These are phyloP conservation scores for Acer yangbiense DNA, from an alignment of 345 rosid species.

Conservation along the genomic window DNA sequence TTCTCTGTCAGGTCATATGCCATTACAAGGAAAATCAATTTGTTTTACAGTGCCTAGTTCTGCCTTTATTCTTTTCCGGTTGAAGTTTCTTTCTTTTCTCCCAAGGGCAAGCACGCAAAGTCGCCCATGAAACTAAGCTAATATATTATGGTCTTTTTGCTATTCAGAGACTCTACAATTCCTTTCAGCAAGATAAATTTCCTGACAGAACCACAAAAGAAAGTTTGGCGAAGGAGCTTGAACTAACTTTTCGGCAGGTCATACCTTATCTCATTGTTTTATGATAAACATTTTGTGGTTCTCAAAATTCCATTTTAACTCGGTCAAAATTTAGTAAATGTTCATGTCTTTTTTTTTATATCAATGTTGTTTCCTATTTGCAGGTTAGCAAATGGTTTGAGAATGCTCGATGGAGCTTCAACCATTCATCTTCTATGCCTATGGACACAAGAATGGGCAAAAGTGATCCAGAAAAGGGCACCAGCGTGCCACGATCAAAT, in stretches of 20 bases:
- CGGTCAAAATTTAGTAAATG: background rate
- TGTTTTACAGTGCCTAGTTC: background rate
- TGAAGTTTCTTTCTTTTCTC: background rate
- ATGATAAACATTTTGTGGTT: background rate
- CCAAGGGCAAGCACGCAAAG: background rate
- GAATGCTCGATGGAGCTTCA: slow-evolving; percentile 72
- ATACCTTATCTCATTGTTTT: slow-evolving; percentile 14
- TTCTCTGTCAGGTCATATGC: background rate
- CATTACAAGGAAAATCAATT: background rate
- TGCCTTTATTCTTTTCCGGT: too few relatives aligned
- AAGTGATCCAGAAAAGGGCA: slow-evolving; percentile 28
- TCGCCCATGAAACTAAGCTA: background rate
- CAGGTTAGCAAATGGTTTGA: slow-evolving; percentile 89
- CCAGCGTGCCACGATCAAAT: slow-evolving; percentile 16
- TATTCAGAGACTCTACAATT: slow-evolving; percentile 56
- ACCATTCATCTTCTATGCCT: slow-evolving; percentile 39
- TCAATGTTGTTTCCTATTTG: background rate
- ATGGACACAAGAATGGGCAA: slow-evolving; percentile 20
- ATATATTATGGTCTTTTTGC: slow-evolving; percentile 14
- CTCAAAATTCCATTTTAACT: background rate
- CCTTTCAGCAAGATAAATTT: slow-evolving; percentile 67
- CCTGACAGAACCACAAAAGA: slow-evolving; percentile 67
- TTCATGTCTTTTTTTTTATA: background rate
- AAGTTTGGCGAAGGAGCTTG: slow-evolving; percentile 63
- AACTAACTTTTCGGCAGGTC: slow-evolving; percentile 67